Evolutionary conservation across 352 stramenopile genomes (phyloP).

Genomic region (Elongisporangium anandrum): DNA sequence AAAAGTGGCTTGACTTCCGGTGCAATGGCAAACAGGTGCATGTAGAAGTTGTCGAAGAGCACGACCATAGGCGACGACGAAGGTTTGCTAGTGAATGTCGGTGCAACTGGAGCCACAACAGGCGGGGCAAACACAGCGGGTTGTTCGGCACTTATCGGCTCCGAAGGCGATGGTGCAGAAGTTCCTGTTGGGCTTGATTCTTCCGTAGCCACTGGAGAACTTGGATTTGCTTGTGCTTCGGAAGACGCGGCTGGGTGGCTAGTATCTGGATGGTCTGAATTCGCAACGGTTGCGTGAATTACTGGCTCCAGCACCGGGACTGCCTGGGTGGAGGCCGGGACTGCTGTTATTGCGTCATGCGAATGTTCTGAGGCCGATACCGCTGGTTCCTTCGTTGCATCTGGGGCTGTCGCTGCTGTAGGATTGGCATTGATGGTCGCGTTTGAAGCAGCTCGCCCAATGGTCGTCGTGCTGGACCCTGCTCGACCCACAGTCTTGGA

Average conservation of each 20-base stretch:
- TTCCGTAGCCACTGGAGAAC: neutral
- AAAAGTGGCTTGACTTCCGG: conserved; percentile 37
- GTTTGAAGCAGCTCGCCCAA: neutral
- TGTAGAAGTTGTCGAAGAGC: conserved; percentile 42
- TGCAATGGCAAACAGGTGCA: conserved; percentile 26
- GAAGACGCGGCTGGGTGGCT: neutral
- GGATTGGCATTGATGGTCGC: neutral
- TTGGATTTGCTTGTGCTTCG: neutral
- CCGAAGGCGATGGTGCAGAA: neutral
- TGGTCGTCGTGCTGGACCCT: neutral
- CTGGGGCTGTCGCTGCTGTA: neutral
- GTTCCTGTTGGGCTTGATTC: neutral
- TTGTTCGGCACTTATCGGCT: neutral
- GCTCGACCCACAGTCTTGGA: neutral
- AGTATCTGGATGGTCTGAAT: neutral
- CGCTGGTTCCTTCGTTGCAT: neutral
- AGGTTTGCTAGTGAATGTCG: neutral
- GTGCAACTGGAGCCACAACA: neutral
- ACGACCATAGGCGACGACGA: conserved; percentile 20
- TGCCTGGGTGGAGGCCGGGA: too few species aligned
- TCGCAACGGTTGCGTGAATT: neutral
- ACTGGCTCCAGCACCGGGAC: neutral
- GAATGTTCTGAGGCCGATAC: neutral
- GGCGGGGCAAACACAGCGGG: neutral
- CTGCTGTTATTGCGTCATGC: conserved; percentile 1